Percentiles rank a stretch among this genome's conserved stretches.
These are phyloP conservation scores for Salvia splendens DNA, from an alignment of 257 asterid genomes.

Conservation along the genomic window DNA sequence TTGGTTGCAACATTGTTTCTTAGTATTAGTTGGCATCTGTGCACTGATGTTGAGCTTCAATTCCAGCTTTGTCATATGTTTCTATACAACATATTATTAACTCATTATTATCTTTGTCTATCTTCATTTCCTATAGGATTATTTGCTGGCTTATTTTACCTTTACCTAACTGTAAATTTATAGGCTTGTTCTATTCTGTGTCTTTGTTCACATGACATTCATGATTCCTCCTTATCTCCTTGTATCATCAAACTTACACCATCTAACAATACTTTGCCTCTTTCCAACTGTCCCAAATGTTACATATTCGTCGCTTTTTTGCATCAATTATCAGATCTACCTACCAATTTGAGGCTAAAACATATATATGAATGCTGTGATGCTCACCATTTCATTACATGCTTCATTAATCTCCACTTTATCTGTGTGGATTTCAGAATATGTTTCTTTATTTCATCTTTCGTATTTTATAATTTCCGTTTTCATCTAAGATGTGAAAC, in stretches of 20 bases:
- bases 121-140: constrained; percentile 15
- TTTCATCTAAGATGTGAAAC: not conserved
- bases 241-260: not conserved
- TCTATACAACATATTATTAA: constrained; percentile 8
- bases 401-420: not conserved
- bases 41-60: constrained; percentile 24
- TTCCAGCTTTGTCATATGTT: constrained; percentile 22
- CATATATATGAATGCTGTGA: not conserved
- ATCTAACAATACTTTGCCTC: not conserved
- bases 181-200: constrained; percentile 37
- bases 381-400: not conserved
- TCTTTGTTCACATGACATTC: constrained; percentile 14
- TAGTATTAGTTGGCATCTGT: constrained; percentile 29
- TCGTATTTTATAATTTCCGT: not conserved
- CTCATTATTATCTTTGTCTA: not conserved
- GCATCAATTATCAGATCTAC: not conserved
- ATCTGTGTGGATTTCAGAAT: not conserved
- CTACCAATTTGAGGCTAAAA: not conserved
- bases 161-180: constrained; percentile 21
- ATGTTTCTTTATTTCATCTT: not conserved
- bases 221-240: constrained; percentile 4
- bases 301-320: not conserved
- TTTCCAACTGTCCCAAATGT: not conserved
- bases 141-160: constrained; percentile 24
- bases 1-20: constrained; percentile 25